phyloP scores from a whole-genome alignment of 1,139 yeast species.

The Blastobotrys persicus region DNA sequence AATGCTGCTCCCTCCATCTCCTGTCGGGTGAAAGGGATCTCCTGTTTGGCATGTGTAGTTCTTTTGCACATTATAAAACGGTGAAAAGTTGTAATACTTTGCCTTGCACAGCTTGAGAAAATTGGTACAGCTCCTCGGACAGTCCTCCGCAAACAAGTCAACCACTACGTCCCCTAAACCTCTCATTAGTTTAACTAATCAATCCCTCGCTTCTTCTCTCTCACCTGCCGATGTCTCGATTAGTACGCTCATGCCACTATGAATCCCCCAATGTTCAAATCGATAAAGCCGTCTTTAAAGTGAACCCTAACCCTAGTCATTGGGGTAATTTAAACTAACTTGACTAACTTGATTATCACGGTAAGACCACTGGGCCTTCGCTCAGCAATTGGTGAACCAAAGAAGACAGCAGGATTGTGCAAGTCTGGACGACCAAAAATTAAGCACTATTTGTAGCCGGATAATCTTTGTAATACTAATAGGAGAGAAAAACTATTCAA shows the following conservation, averaged over 20 bases:
- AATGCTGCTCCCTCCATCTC: constrained; percentile 37
- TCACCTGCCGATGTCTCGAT: constrained; percentile 55
- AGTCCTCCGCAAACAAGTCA: constrained; percentile 45
- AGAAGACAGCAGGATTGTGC: too few relatives aligned
- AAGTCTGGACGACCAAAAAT: too few relatives aligned
- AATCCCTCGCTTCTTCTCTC: constrained; percentile 13
- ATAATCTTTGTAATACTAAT: too few relatives aligned
- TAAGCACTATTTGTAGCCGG: too few relatives aligned
- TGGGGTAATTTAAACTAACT: too few relatives aligned
- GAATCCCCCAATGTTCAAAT: neutral
- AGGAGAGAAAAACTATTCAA: too few relatives aligned
- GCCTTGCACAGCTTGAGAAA: constrained; percentile 56
- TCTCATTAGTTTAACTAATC: constrained; percentile 8
- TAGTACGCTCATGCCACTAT: constrained; percentile 50
- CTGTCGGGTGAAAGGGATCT: constrained; percentile 47
- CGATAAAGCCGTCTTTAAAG: neutral
- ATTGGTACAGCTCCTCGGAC: constrained; percentile 45
- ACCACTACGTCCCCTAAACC: constrained; percentile 48
- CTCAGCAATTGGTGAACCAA: too few relatives aligned
- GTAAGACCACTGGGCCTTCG: too few relatives aligned
- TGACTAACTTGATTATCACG: too few relatives aligned
- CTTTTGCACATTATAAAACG: constrained; percentile 45
- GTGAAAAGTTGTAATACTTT: constrained; percentile 53
- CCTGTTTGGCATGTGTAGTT: constrained; percentile 47
- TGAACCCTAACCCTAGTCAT: neutral